Base-by-base conservation (phyloP, 192 early-diverging fungal genomes). In the Mortierella alpina region DNA sequence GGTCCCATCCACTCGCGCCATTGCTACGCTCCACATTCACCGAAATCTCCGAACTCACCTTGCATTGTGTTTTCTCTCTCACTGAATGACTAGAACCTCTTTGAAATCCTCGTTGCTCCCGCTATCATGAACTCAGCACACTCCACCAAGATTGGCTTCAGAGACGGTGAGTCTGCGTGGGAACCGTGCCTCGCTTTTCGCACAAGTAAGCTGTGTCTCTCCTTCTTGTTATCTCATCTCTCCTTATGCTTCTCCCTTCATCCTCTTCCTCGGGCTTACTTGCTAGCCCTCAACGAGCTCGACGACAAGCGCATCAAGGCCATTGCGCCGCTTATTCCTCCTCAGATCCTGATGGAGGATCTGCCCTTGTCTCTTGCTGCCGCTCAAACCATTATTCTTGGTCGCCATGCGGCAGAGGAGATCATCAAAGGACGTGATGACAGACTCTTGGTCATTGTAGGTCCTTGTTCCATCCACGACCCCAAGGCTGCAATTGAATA, bases 301-400 rank as follows among this genome's bases (percentile, higher is more conserved):
- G 96, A 98, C 80, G 96, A 97, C 76, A 92, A 92, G 72, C 88
- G 95, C 62, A 97, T 98, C 82, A 88, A 87, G 54, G 86, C 89
- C 57, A 92, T 94, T 73, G 90, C 87, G 63, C 94, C 92, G 47
- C 83, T 95, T 59, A 92, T 97, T 66, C 94, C 94, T 15, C 96
- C 96, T 41, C 94, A 95, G 84, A 93, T 97, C 72, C 89, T 97
- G 22, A 93, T 96, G 91, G 96, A 97, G 82, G 95, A 96, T 75
- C 75, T 92, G 65, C 94, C 95, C 45, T 78, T 96, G 44, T 91
- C 93, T 15, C 85, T 92, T 51, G 67, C 87, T 40, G 95, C 95
- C 42, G 90, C 91, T n/a, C 82, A 88, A 50, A 95, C 94, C 41
- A 91, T 95, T 41, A 83, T 92, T 44, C 70, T 86, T 56, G 93